A percentile compares a stretch with the other conserved stretches of the same genome.
Evolutionary conservation across 2,329 filamentous ascomycete genomes (phyloP).

Genomic region (Nemania abortiva): DNA sequence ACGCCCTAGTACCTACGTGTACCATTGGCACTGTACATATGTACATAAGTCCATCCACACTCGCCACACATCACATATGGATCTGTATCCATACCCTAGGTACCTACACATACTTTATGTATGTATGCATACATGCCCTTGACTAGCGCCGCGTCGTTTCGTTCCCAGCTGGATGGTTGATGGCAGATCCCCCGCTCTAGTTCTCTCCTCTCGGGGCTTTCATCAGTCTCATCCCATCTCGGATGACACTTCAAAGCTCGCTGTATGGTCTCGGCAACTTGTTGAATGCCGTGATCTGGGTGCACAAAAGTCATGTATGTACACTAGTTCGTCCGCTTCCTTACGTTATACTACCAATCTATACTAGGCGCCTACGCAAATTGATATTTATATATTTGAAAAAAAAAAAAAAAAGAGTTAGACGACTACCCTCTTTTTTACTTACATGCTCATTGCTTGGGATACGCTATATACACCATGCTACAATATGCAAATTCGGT

Average conservation of each 20-base stretch:
- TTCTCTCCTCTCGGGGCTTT: slow-evolving; percentile 32
- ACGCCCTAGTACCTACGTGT: slow-evolving; percentile 15
- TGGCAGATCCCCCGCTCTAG: slow-evolving; percentile 45
- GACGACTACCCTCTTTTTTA: slow-evolving; percentile 20
- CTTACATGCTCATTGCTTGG: too few relatives aligned
- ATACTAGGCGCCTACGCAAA: too few relatives aligned
- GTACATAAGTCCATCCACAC: too few relatives aligned
- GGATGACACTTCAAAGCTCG: slow-evolving; percentile 3
- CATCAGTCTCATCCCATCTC: slow-evolving; percentile 25
- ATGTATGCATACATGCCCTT: neutral
- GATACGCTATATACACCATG: neutral
- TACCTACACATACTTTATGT: neutral
- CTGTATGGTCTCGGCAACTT: slow-evolving; percentile 10
- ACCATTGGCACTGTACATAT: neutral
- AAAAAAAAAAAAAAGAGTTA: too few relatives aligned
- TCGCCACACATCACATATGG: too few relatives aligned
- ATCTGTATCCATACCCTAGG: neutral
- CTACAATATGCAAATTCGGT: too few relatives aligned
- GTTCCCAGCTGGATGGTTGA: slow-evolving; percentile 50
- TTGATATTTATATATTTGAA: too few relatives aligned
- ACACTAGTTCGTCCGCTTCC: too few relatives aligned
- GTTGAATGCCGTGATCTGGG: slow-evolving; percentile 19
- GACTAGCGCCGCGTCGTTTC: slow-evolving; percentile 31
- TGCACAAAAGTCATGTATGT: neutral
- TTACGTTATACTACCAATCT: too few relatives aligned